These are phyloP conservation scores for Bipolaris bicolor DNA, from an alignment of 2,329 filamentous ascomycete genomes.

Conservation along the genomic window DNA sequence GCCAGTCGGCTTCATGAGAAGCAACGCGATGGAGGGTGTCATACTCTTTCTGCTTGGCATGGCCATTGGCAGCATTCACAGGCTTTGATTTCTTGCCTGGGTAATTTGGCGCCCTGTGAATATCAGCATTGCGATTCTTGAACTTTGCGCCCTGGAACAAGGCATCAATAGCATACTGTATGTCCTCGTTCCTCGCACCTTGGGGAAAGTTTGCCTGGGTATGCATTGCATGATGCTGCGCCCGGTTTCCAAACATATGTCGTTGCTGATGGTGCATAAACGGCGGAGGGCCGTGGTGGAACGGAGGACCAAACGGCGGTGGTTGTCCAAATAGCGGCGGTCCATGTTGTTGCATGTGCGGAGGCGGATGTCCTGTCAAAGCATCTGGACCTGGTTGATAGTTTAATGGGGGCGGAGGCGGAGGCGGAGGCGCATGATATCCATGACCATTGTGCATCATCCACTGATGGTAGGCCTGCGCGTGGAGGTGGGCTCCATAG, in stretches of 20 bases:
- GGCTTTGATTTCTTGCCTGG: conserved; percentile 22
- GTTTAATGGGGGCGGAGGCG: neutral
- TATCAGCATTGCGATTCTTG: conserved; percentile 24
- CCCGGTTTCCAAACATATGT: conserved; percentile 20
- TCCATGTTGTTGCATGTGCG: conserved; percentile 12
- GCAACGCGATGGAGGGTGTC: conserved; percentile 18
- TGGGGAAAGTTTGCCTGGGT: conserved; percentile 17
- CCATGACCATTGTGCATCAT: conserved; percentile 20
- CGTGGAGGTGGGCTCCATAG: conserved; percentile 21
- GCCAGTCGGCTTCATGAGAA: conserved; percentile 1
- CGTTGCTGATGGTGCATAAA: conserved; percentile 12
- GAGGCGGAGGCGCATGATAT: conserved; percentile 17
- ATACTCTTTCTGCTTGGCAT: conserved; percentile 29
- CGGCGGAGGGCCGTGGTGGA: conserved; percentile 4
- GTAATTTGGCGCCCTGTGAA: conserved; percentile 24
- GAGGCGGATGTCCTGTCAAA: conserved; percentile 5
- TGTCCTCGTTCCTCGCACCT: conserved; percentile 20
- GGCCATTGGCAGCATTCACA: conserved; percentile 17
- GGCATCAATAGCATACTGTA: conserved; percentile 31
- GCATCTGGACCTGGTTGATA: conserved; percentile 7
- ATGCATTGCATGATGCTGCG: conserved; percentile 22
- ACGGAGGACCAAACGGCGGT: conserved; percentile 11
- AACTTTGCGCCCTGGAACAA: conserved; percentile 16
- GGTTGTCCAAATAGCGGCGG: conserved; percentile 10
- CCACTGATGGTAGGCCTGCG: conserved; percentile 31